Evolutionary conservation across 2,329 filamentous ascomycete genomes (phyloP), one percentile per base, ranked within the genome.

Genomic region (Sporothrix luriei): DNA sequence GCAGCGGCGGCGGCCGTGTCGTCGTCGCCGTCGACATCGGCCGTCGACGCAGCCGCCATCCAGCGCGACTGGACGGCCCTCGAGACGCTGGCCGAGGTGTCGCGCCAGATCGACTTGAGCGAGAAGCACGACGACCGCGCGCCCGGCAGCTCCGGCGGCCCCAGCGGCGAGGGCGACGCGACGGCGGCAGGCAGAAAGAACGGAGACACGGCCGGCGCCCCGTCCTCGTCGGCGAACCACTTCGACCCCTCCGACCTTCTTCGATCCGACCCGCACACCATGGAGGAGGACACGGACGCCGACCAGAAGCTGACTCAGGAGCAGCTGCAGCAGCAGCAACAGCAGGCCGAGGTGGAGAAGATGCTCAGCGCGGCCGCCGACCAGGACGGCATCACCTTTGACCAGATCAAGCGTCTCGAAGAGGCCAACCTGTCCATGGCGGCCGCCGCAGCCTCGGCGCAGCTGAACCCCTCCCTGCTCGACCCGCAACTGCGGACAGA

Each of bases 41-140:
- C 7, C n/a, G 75, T 78, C 59, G 79, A 81, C 26, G 75, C 83
- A 9, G 82, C 84, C 1, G 76, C 78, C 70, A 76, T 77, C 49
- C 78, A 79, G 69, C 78, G 79, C 73, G 87, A 88, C 73, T 92
- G 93, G 84, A 93, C 92, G 72, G 91, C 92, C 1, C 83, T 97
- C 49, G 92, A 96, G 77, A 93, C 93, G 5, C 84, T 97, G 26
- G 93, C 93, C 43, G 93, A 97, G 79, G 93, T 94, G 0, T 96
- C 93, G 65, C 87, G 92, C 66, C 91, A 92, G 78, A 87, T 95
- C 70, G 91, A 91, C 74, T 82, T 88, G 19, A 86, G 83, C 71
- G 85, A 88, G 75, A 88, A 88, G 76, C 85, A 83, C 67, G 85
- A 86, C 74, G 82, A 82, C 69, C 80, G 85, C 71, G 82, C 81